Conservation (phyloP, 139 green algal species). For the Deuterostichococcus epilithicus region DNA sequence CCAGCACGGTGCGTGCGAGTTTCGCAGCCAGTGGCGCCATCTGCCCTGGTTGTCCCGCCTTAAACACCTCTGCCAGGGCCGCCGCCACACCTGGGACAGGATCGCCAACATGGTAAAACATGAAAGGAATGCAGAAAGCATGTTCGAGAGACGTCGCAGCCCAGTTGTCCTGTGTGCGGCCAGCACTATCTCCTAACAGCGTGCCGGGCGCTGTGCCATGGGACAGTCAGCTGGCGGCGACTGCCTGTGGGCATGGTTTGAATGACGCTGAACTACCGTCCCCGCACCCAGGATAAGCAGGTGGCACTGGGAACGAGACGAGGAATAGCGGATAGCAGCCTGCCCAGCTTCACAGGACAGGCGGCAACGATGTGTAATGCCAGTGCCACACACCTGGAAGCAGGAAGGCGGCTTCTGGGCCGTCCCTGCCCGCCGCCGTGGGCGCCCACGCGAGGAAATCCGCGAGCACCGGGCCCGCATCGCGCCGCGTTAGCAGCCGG, state of each 20-base stretch:
- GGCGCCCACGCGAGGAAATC: slow-evolving; percentile 70
- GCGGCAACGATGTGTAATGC: not conserved
- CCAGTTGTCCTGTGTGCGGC: too few species aligned
- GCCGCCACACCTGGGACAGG: slow-evolving; percentile 35
- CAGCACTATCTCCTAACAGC: too few species aligned
- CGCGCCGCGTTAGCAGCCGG: slow-evolving; percentile 81
- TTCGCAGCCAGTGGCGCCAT: slow-evolving; percentile 39
- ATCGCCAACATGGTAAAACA: slow-evolving; percentile 9
- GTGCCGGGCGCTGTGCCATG: too few species aligned
- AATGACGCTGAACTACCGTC: too few species aligned
- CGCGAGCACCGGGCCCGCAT: slow-evolving; percentile 64
- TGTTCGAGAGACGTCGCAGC: too few species aligned
- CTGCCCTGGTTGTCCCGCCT: slow-evolving; percentile 48
- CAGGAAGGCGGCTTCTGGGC: slow-evolving; percentile 46
- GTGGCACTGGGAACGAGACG: too few species aligned
- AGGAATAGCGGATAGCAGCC: too few species aligned
- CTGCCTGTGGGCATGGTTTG: too few species aligned
- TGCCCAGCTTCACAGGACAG: too few species aligned
- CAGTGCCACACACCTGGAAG: slow-evolving; percentile 40
- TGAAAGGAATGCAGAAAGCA: too few species aligned
- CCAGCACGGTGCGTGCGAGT: slow-evolving; percentile 30
- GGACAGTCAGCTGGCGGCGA: too few species aligned
- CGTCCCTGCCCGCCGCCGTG: slow-evolving; percentile 25
- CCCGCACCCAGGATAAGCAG: too few species aligned
- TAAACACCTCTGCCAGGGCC: slow-evolving; percentile 68